Base-by-base conservation (phyloP, 2,329 filamentous ascomycete genomes). In the Colletotrichum noveboracense region DNA sequence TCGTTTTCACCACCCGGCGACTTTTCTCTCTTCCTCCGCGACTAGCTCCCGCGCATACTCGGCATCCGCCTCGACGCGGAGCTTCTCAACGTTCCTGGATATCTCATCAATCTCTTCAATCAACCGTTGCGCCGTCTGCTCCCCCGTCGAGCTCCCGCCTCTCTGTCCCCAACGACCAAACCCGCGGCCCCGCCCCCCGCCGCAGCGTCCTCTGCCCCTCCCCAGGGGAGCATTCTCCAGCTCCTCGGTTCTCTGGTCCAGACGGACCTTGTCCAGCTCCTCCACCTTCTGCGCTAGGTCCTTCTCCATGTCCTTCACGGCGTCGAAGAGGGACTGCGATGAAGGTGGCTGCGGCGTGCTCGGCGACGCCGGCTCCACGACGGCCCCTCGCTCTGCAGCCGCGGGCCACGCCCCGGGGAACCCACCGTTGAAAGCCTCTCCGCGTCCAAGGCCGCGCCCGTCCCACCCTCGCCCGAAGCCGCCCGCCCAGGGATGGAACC, bases 1-100 rank as follows among this genome's bases (percentile, higher is more conserved):
- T 38, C 43, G n/a, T 2, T 21, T 52, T 52, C 70, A 69, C 18
- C 32, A 62, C 16, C 71, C 65, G 28, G 67, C 64, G 18, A 43
- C 56, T 58, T 75, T 67, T 52, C 66, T 58, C 12, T 77, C 69
- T 70, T 82, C 79, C 73, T 82, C 79, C 62, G 80, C 79, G 14
- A 79, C 86, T 76, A 90, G 68, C 76, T 87, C 85, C 75, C 83
- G 82, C 34, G 87, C 88, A 75, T 87, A 87, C 76, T 86, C 84
- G 78, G 86, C 88, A 68, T 90, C 88, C 3, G 86, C 88, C 79
- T 88, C 85, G 7, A 88, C 75, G 75, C 83, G 80, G 70, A 89
- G 72, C 71, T 77, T 71, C 67, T 86, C 84, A 30, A 89, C 78
- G 62, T 83, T 82, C 14, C 78, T 76, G 56, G 83, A 84, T 70